Evolutionary conservation across 352 stramenopile species (phyloP).

Genomic region (Phytopythium delawarense): DNA sequence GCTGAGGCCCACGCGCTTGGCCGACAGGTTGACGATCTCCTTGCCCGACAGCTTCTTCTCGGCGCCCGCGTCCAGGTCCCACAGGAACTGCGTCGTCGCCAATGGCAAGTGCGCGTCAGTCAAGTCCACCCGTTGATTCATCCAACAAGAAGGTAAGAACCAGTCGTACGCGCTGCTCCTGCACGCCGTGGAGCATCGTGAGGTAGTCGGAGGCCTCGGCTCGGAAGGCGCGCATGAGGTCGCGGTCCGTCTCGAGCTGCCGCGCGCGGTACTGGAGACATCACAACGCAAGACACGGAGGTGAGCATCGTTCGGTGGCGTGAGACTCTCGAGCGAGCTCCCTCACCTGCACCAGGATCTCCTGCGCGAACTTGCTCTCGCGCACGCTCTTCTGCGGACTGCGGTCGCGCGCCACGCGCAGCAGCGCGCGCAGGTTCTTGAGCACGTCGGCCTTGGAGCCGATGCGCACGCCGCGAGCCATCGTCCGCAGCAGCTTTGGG

Average conservation of each 20-base stretch:
- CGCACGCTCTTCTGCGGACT: conserved; percentile 41
- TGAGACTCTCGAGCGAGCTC: not conserved
- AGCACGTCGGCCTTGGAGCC: conserved; percentile 79
- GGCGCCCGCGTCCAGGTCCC: conserved; percentile 62
- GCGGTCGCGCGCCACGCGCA: conserved; percentile 60
- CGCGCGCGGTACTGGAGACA: conserved; percentile 51
- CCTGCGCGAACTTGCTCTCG: conserved; percentile 66
- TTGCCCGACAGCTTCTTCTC: conserved; percentile 64
- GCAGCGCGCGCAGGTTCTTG: conserved; percentile 69
- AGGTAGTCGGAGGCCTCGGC: conserved; percentile 66
- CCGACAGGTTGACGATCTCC: conserved; percentile 76
- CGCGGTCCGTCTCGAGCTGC: conserved; percentile 70
- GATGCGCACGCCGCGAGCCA: conserved; percentile 70
- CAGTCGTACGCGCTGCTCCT: conserved; percentile 68
- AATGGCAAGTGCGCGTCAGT: not conserved
- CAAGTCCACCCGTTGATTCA: too few relatives aligned
- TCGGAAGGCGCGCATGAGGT: conserved; percentile 69
- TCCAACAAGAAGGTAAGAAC: too few relatives aligned
- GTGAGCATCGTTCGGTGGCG: not conserved
- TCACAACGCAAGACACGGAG: not conserved
- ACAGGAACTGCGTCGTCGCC: conserved; percentile 39
- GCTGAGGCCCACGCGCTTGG: conserved; percentile 66
- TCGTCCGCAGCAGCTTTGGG: conserved; percentile 11
- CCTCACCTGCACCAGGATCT: conserved; percentile 65
- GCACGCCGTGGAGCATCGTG: conserved; percentile 59